These are phyloP conservation scores for Geotrichum siamense DNA, from an alignment of 1,139 yeast genomes.

Conservation along the genomic window DNA sequence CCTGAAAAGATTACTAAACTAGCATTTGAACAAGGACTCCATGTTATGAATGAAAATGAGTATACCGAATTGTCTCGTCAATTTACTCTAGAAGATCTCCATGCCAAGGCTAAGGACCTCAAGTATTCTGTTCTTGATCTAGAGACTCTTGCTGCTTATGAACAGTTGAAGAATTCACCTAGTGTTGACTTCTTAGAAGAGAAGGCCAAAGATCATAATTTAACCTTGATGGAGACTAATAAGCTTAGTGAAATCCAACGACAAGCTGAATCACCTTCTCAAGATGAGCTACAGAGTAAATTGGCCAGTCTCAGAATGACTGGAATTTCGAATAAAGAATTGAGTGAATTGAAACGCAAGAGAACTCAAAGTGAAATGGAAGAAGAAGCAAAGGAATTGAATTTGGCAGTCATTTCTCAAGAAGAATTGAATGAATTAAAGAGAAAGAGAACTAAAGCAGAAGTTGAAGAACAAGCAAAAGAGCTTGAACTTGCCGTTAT, in stretches of 20 bases:
- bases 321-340: conserved; percentile 13
- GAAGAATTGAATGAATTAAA: conserved; percentile 13
- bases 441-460: conserved; percentile 21
- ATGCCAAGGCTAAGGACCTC: conserved; percentile 16
- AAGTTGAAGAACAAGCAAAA: conserved; percentile 22
- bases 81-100: conserved; percentile 22
- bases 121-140: conserved; percentile 31
- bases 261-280: conserved; percentile 17
- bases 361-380: conserved; percentile 37
- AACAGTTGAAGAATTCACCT: no score
- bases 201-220: conserved; percentile 9
- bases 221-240: conserved; percentile 6
- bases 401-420: conserved; percentile 29
- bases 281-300: conserved; percentile 39
- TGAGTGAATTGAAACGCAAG: conserved; percentile 8
- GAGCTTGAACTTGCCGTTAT: conserved; percentile 32
- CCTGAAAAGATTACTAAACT: conserved; percentile 32
- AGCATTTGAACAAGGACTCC: conserved; percentile 26
- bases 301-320: conserved; percentile 21
- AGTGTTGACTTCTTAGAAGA: conserved; percentile 23
- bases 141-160: conserved; percentile 25
- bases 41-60: conserved; percentile 25
- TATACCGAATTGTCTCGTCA: conserved; percentile 11
- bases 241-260: conserved; percentile 14
- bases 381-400: conserved; percentile 28